Percentiles rank a stretch among this genome's conserved stretches.
Conservation (phyloP, 192 early-diverging fungal species). For the Diversispora epigaea region DNA sequence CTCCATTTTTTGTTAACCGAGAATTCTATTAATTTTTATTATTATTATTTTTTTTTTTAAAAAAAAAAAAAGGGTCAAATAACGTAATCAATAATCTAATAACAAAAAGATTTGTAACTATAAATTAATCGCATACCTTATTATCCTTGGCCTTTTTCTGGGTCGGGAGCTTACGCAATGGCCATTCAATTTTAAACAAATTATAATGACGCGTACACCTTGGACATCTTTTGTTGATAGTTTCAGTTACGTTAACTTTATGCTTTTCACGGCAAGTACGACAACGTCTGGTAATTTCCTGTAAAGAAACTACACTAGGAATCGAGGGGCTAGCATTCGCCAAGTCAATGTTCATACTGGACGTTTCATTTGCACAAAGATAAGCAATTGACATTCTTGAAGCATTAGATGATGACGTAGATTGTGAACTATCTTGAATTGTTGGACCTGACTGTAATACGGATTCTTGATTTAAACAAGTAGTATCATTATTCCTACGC, state of each 20-base stretch:
- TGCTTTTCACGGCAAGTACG: neutral
- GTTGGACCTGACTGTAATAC: neutral
- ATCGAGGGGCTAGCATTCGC: neutral
- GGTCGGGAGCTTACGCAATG: neutral
- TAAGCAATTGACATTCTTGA: conserved; percentile 16
- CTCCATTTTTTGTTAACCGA: neutral
- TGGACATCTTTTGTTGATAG: neutral
- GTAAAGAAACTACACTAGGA: neutral
- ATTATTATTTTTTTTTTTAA: too few species aligned
- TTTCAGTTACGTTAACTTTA: neutral
- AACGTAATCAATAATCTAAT: too few species aligned
- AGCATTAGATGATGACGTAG: neutral
- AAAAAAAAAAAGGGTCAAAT: too few species aligned
- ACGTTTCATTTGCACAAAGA: neutral
- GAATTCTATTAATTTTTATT: neutral
- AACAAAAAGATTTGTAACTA: neutral
- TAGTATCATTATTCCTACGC: neutral
- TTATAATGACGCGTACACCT: conserved; percentile 10
- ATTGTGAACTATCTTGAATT: neutral
- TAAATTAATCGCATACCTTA: neutral
- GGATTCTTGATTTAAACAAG: neutral
- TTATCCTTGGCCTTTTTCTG: conserved; percentile 4
- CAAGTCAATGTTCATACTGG: neutral
- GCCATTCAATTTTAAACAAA: conserved; percentile 16
- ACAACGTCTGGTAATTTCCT: neutral